Base-by-base conservation (phyloP, 2,329 filamentous ascomycete genomes). In the Graphilbum fragrans region DNA sequence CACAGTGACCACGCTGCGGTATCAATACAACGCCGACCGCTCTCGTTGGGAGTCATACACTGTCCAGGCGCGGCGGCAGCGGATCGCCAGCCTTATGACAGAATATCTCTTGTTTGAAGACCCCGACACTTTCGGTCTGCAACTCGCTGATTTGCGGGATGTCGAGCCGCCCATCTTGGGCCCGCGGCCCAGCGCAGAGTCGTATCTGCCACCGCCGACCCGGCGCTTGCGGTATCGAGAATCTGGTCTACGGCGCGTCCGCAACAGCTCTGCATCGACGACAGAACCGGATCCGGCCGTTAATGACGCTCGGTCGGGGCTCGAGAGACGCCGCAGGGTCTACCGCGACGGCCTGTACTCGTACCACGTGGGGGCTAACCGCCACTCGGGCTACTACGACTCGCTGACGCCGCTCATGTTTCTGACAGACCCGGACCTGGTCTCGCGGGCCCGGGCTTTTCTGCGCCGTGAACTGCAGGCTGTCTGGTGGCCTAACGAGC, bases 381-480 rank as follows among this genome's bases (percentile, higher is more conserved):
- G 76, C 0, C 60, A 80, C n/a, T 92, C 86, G 0, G 71, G 74
- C 21, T 92, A 90, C 59, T 92, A 92, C 58, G 49, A 46, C 38
- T 82, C 87, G 45, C 64, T 94, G 23, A 82, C 80, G 0, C 82
- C 86, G 0, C 59, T 69, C 4, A 58, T 74, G 9, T 81, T 95
- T 55, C 65, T 69, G 44, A 60, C 59, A 2, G 81, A 86, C 19
- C 59, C 74, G 0, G 72, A 79, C 19, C 70, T 94, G 0, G 71
- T 86, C 17, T 82, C 81, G 0, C 80, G 84, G 29, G 87, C 88
- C 2, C 72, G 84, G 7, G 78, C 75, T 46, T 96, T 86, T 74
- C 75, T 94, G 39, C 74, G 87, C 1, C 74, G 90, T 35, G 90
- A 96, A 55, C 65, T 95, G 4, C 77, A 79, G 41, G 85, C 94